Evolutionary conservation across 208 protist genomes (phyloP).

Genomic region (Chromosphaera perkinsii): DNA sequence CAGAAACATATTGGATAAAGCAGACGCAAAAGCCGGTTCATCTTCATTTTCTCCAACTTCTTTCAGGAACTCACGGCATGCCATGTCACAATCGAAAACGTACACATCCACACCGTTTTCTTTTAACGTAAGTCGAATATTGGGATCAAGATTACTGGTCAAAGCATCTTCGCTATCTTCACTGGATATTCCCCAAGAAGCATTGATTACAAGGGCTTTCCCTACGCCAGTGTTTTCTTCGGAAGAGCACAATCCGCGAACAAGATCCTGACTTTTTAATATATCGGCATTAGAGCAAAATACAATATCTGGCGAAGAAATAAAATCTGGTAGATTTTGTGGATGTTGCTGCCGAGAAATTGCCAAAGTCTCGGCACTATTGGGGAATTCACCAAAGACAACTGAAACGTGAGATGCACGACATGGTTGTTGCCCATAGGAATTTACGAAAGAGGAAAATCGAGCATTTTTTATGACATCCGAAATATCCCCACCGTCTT

Average conservation of each 20-base stretch:
- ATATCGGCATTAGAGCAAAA: conserved; percentile 1
- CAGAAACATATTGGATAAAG: too few species aligned
- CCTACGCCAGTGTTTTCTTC: conserved; percentile 1
- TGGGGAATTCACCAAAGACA: not conserved
- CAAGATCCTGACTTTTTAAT: not conserved
- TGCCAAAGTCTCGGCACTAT: not conserved
- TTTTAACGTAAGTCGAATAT: too few species aligned
- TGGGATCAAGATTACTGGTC: too few species aligned
- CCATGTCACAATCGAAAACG: too few species aligned
- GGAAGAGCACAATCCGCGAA: not conserved
- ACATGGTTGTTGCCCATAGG: not conserved
- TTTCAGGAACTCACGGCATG: too few species aligned
- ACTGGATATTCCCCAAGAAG: not conserved
- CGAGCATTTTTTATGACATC: not conserved
- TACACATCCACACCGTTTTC: too few species aligned
- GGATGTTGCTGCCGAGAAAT: not conserved
- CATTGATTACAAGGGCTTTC: not conserved
- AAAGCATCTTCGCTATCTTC: not conserved
- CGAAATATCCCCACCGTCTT: not conserved
- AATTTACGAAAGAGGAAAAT: not conserved
- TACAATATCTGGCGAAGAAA: conserved; percentile 1
- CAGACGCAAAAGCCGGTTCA: too few species aligned
- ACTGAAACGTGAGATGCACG: not conserved
- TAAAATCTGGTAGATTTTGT: too few species aligned
- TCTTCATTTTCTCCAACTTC: too few species aligned